These are phyloP conservation scores for Solanum ossicruentum DNA, from an alignment of 257 asterid species.

Conservation along the genomic window DNA sequence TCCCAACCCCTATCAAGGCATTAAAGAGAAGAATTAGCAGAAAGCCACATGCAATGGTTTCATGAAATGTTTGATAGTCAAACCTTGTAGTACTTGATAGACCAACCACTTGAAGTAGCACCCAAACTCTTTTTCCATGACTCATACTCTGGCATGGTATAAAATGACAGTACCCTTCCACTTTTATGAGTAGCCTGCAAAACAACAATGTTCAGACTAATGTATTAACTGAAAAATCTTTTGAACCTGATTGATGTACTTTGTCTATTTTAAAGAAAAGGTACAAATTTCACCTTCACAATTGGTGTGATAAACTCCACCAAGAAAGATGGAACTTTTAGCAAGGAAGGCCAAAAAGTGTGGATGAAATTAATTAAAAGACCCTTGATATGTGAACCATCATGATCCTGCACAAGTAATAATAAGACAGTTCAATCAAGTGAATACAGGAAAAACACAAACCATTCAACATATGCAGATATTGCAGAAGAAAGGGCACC, in stretches of 20 bases:
- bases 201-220: neutral
- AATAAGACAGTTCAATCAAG: neutral
- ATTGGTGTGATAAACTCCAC: conserved; percentile 98
- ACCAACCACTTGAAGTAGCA: conserved; percentile 54
- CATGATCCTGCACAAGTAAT: conserved; percentile 65
- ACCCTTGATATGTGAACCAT: conserved; percentile 98
- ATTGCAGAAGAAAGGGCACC: conserved; percentile 21
- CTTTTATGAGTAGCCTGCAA: conserved; percentile 53
- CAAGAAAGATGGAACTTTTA: conserved; percentile 64
- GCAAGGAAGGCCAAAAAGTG: conserved; percentile 90
- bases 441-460: neutral
- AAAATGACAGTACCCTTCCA: conserved; percentile 48
- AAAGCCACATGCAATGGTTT: neutral
- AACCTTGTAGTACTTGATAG: conserved; percentile 94
- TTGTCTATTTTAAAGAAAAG: neutral
- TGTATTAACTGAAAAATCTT: neutral
- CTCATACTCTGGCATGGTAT: conserved; percentile 94
- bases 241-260: neutral
- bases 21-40: neutral
- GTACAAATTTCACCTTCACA: conserved; percentile 44
- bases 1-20: conserved; percentile 83
- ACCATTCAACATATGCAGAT: neutral
- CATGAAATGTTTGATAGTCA: conserved; percentile 7
- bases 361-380: conserved; percentile 84
- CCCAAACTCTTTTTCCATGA: conserved; percentile 67